phyloP scores from a whole-genome alignment of 352 stramenopile species.

The Phytophthora colocasiae region DNA sequence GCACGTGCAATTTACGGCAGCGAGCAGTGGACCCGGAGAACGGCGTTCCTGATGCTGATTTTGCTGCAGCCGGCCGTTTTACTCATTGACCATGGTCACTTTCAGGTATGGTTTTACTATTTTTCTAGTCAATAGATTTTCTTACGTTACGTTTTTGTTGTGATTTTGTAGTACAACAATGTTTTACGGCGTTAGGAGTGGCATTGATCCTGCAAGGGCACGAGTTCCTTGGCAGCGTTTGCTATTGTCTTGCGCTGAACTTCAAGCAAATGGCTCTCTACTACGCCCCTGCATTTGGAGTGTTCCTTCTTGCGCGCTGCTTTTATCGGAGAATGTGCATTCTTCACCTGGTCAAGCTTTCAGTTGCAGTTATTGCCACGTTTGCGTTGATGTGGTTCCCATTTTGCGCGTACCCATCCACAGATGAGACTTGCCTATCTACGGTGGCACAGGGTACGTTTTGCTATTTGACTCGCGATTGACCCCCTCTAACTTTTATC shows the following conservation, averaged over 20 bases:
- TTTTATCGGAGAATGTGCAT: conserved; percentile 58
- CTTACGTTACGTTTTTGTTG: not conserved
- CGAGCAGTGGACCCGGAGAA: conserved; percentile 63
- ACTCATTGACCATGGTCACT: conserved; percentile 99
- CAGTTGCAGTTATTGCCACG: conserved; percentile 87
- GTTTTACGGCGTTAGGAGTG: conserved; percentile 82
- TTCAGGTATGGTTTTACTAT: conserved; percentile 80
- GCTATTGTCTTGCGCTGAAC: conserved; percentile 95
- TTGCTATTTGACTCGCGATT: not conserved
- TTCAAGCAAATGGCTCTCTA: conserved; percentile 99
- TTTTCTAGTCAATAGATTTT: not conserved
- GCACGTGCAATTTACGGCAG: conserved; percentile 54
- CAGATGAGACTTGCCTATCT: conserved; percentile 58
- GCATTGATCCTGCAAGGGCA: conserved; percentile 76
- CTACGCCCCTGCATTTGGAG: conserved; percentile 95
- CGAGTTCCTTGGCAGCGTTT: conserved; percentile 84
- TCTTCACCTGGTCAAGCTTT: conserved; percentile 76
- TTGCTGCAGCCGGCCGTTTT: conserved; percentile 91
- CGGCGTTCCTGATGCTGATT: conserved; percentile 71
- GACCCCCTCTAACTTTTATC: not conserved
- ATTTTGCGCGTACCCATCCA: conserved; percentile 76
- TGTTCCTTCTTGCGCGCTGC: conserved; percentile 93
- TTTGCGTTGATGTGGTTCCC: conserved; percentile 93
- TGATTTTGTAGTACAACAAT: conserved; percentile 93
- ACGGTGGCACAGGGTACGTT: conserved; percentile 69